Percentiles rank a stretch among this genome's conserved stretches.
These are phyloP conservation scores for Boletus rex-veris DNA, from an alignment of 768 basidiomycete species.

Conservation along the genomic window DNA sequence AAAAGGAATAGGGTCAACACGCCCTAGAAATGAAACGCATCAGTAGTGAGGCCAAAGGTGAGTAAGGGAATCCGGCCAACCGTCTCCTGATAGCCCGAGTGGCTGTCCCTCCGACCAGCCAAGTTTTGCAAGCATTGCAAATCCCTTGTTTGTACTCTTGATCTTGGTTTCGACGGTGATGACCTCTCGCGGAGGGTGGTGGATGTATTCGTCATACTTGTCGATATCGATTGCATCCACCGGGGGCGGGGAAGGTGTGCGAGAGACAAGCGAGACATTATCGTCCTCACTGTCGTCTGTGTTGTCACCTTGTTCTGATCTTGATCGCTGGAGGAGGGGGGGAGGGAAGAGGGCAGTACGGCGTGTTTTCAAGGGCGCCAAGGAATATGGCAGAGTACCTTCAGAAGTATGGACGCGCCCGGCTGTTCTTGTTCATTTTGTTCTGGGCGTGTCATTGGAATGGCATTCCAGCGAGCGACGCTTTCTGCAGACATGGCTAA, in stretches of 20 bases:
- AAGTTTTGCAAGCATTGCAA: conserved; percentile 73
- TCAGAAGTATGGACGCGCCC: conserved; percentile 35
- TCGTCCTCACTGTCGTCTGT: conserved; percentile 57
- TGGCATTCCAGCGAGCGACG: conserved; percentile 72
- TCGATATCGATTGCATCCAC: conserved; percentile 51
- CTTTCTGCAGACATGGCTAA: conserved; percentile 58
- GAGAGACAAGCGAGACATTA: conserved; percentile 68
- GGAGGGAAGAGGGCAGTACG: conserved; percentile 54
- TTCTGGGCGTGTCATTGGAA: conserved; percentile 45
- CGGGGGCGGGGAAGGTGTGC: conserved; percentile 67
- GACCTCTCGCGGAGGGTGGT: conserved; percentile 52
- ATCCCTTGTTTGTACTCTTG: conserved; percentile 76
- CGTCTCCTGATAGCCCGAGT: conserved; percentile 72
- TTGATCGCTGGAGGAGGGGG: conserved; percentile 59
- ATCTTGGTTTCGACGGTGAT: conserved; percentile 82
- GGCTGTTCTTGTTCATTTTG: conserved; percentile 19
- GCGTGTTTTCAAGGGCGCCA: conserved; percentile 40
- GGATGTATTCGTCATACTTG: conserved; percentile 66
- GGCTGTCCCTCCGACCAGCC: conserved; percentile 82
- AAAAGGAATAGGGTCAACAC: conserved; percentile 81
- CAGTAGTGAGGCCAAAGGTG: neutral
- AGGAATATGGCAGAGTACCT: conserved; percentile 66
- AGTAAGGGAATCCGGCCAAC: conserved; percentile 35
- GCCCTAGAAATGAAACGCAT: conserved; percentile 44
- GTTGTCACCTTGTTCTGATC: conserved; percentile 34